phyloP scores from a whole-genome alignment of 352 stramenopile genomes.

The Phytopythium cucurbitacearum region DNA sequence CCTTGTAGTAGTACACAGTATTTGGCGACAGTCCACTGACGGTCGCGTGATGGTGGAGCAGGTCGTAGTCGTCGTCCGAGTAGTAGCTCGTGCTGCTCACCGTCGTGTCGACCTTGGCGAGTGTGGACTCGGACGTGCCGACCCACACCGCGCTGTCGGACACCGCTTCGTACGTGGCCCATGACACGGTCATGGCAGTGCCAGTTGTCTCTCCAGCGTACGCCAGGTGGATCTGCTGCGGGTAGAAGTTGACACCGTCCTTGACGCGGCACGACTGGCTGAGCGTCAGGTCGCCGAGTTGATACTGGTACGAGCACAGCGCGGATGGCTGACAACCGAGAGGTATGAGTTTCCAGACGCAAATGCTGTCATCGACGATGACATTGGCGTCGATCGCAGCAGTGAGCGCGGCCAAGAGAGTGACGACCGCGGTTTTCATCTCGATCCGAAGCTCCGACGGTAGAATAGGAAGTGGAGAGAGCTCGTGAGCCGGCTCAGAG shows the following conservation, averaged over 20 bases:
- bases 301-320: slow-evolving; percentile 32
- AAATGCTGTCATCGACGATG: slow-evolving; percentile 26
- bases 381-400: slow-evolving; percentile 9
- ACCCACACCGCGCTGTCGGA: slow-evolving; percentile 44
- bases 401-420: not conserved
- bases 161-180: slow-evolving; percentile 44
- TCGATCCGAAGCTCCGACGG: not conserved
- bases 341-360: slow-evolving; percentile 12
- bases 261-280: slow-evolving; percentile 44
- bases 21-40: slow-evolving; percentile 18
- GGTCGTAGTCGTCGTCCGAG: slow-evolving; percentile 37
- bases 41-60: slow-evolving; percentile 38
- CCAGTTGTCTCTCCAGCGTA: slow-evolving; percentile 35
- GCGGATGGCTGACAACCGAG: slow-evolving; percentile 21
- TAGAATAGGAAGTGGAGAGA: too few species aligned
- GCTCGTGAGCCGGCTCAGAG: too few species aligned
- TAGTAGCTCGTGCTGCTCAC: slow-evolving; percentile 41
- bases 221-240: slow-evolving; percentile 56
- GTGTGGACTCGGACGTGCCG: slow-evolving; percentile 16
- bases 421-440: slow-evolving; percentile 4
- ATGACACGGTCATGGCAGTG: slow-evolving; percentile 57
- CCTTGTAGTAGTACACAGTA: slow-evolving; percentile 50
- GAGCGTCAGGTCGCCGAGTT: slow-evolving; percentile 33
- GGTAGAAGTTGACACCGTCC: slow-evolving; percentile 32
- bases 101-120: slow-evolving; percentile 13